phyloP scores from a whole-genome alignment of 768 basidiomycete species.

The Kwoniella newhampshirensis region DNA sequence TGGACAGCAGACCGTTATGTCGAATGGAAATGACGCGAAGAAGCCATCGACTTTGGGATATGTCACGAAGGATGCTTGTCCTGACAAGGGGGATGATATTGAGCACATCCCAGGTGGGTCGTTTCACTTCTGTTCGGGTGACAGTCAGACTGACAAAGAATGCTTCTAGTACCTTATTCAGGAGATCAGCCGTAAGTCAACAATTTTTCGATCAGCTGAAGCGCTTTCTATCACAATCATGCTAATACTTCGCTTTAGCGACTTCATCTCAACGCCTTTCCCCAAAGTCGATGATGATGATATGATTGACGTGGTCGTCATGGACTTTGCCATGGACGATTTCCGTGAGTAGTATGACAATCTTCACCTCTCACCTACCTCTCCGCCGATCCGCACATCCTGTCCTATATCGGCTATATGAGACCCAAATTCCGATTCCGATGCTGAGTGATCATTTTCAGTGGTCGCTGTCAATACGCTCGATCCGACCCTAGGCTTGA shows the following conservation, averaged over 20 bases:
- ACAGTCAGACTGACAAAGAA: background rate
- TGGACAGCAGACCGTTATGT: conserved; percentile 7
- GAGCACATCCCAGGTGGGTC: conserved; percentile 48
- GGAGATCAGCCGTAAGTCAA: conserved; percentile 33
- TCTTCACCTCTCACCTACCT: too few species aligned
- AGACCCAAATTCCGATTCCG: background rate
- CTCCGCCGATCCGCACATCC: background rate
- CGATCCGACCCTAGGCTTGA: conserved; percentile 31
- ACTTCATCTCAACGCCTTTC: conserved; percentile 42
- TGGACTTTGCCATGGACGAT: conserved; percentile 51
- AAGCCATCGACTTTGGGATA: conserved; percentile 31
- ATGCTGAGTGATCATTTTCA: conserved; percentile 11
- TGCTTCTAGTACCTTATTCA: conserved; percentile 27
- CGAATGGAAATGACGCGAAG: conserved; percentile 6
- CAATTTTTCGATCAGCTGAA: background rate
- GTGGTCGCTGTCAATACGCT: conserved; percentile 47
- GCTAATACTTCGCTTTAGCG: conserved; percentile 19
- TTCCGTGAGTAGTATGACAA: conserved; percentile 42
- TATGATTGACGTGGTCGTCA: conserved; percentile 43
- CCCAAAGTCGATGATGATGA: conserved; percentile 37
- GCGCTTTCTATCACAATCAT: conserved; percentile 1
- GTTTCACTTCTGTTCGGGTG: background rate
- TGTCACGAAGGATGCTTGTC: conserved; percentile 40
- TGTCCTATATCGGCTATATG: background rate
- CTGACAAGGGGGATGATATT: conserved; percentile 48